These are phyloP conservation scores for Termitomyces sp. DNA, from an alignment of 768 basidiomycete genomes.

Conservation along the genomic window DNA sequence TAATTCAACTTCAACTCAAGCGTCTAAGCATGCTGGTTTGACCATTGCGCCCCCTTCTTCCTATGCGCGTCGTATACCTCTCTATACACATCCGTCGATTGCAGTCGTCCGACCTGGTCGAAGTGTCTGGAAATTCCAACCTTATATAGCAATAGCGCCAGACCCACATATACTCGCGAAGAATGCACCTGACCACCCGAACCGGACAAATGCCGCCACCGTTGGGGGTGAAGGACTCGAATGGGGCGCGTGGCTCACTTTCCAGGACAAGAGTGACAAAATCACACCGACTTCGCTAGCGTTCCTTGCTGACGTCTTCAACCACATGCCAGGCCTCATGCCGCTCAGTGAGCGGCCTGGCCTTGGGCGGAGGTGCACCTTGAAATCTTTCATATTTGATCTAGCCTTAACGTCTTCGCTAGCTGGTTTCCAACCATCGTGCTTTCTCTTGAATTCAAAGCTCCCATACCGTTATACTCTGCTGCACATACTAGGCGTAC, in stretches of 20 bases:
- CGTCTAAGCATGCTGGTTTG: constrained; percentile 15
- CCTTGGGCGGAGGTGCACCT: constrained; percentile 24
- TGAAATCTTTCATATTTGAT: not conserved
- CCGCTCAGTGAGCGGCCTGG: constrained; percentile 39
- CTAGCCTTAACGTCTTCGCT: not conserved
- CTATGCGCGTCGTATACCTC: constrained; percentile 55
- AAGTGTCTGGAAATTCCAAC: constrained; percentile 28
- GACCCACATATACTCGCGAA: constrained; percentile 35
- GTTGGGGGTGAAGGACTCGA: constrained; percentile 50
- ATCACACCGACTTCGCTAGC: constrained; percentile 44
- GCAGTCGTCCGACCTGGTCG: constrained; percentile 19
- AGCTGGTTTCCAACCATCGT: constrained; percentile 54
- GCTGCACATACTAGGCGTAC: constrained; percentile 38
- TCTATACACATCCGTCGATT: constrained; percentile 46
- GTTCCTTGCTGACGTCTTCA: constrained; percentile 52
- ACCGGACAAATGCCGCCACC: constrained; percentile 29
- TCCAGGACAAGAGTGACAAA: constrained; percentile 33
- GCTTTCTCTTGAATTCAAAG: constrained; percentile 58
- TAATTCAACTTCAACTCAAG: constrained; percentile 26
- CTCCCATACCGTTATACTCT: constrained; percentile 42
- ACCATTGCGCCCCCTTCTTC: constrained; percentile 45
- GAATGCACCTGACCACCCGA: constrained; percentile 31
- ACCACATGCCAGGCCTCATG: constrained; percentile 39
- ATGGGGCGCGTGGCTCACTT: constrained; percentile 56
- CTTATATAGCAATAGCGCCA: constrained; percentile 27